These are phyloP conservation scores for Zanthoxylum bungeanum DNA, from an alignment of 345 rosid genomes.

Conservation along the genomic window DNA sequence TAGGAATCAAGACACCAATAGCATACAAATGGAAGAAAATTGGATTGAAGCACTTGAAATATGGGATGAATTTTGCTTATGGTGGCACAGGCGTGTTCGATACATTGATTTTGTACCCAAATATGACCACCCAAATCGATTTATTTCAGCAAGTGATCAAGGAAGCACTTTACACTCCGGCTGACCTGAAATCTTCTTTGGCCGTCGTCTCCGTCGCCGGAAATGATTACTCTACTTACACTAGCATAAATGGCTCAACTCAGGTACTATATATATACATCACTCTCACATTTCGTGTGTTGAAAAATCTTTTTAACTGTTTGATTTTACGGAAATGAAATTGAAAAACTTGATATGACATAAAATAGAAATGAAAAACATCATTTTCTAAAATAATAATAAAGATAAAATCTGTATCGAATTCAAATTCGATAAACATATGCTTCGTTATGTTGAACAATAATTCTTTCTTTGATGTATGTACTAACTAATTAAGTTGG, in stretches of 20 bases:
- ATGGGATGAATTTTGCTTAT: slow-evolving; percentile 76
- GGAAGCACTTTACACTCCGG: slow-evolving; percentile 29
- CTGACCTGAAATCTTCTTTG: slow-evolving; percentile 37
- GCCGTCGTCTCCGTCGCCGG: slow-evolving; percentile 67
- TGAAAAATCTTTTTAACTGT: no score
- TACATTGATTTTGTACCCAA: slow-evolving; percentile 40
- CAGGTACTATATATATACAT: no score
- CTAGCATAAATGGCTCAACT: slow-evolving; percentile 35
- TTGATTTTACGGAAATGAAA: no score
- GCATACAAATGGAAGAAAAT: slow-evolving; percentile 49
- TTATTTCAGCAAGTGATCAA: slow-evolving; percentile 40
- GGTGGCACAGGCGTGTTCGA: slow-evolving; percentile 87
- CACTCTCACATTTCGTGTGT: no score
- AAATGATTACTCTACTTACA: slow-evolving; percentile 63
- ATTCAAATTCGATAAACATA: no score
- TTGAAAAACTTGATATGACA: no score
- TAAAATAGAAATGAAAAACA: no score
- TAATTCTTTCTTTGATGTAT: no score
- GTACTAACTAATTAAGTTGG: no score
- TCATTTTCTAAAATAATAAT: no score
- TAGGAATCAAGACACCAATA: slow-evolving; percentile 64
- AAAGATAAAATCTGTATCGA: no score
- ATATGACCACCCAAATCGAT: slow-evolving; percentile 74
- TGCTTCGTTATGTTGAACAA: no score
- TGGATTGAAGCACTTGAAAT: slow-evolving; percentile 22